These are phyloP conservation scores for Orbilia javanica DNA, from an alignment of 2,329 filamentous ascomycete genomes.

Conservation along the genomic window DNA sequence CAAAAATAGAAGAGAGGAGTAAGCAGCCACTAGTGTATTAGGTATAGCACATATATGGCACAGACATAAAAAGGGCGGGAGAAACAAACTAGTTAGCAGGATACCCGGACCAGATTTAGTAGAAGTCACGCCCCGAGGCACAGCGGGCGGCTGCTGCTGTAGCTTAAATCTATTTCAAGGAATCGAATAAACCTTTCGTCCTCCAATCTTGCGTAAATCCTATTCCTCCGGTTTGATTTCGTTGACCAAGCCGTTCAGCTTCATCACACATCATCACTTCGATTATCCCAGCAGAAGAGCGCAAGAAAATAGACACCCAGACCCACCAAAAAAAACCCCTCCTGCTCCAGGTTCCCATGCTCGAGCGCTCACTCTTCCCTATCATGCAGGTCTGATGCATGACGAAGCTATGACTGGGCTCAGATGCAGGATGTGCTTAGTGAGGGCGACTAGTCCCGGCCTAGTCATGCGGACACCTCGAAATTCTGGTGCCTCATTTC, in stretches of 20 bases:
- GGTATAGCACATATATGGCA: constrained; percentile 44
- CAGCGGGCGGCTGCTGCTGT: constrained; percentile 24
- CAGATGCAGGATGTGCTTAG: constrained; percentile 48
- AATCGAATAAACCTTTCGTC: constrained; percentile 15
- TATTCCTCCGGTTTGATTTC: constrained; percentile 30
- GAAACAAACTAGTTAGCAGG: constrained; percentile 5
- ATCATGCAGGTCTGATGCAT: constrained; percentile 56
- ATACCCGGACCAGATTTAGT: constrained; percentile 14
- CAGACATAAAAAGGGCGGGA: constrained; percentile 7
- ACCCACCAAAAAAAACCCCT: constrained; percentile 21
- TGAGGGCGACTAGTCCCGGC: constrained; percentile 47
- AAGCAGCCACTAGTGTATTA: constrained; percentile 50
- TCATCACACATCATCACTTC: constrained; percentile 5
- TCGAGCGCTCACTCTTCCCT: constrained; percentile 40
- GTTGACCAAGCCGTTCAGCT: background rate
- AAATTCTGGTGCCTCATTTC: constrained; percentile 34
- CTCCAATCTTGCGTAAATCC: background rate
- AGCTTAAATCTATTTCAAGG: constrained; percentile 12
- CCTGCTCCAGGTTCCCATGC: constrained; percentile 30
- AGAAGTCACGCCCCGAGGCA: constrained; percentile 27
- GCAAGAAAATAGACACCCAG: constrained; percentile 1
- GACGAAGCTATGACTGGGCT: constrained; percentile 57
- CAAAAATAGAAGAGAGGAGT: constrained; percentile 49
- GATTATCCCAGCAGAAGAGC: background rate
- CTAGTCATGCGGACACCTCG: constrained; percentile 53